These are phyloP conservation scores for Curvularia eragrostidis DNA, from an alignment of 2,329 filamentous ascomycete species.

Conservation along the genomic window DNA sequence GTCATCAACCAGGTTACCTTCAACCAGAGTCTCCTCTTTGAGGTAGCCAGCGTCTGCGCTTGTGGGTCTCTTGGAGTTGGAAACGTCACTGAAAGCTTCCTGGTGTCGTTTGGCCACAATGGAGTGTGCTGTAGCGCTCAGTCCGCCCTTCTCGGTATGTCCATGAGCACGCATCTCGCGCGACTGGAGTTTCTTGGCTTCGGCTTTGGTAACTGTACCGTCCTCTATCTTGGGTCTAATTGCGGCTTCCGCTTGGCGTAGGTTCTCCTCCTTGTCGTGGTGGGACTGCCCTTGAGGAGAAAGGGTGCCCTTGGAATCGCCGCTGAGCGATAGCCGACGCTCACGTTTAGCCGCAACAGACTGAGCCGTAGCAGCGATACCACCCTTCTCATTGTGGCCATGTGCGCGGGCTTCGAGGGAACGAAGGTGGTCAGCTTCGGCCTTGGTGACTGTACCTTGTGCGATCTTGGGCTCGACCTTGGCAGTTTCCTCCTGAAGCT, in stretches of 20 bases:
- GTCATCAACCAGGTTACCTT: neutral
- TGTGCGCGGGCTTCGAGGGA: slow-evolving; percentile 51
- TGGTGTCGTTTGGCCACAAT: slow-evolving; percentile 16
- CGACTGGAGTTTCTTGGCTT: slow-evolving; percentile 39
- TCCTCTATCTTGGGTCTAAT: slow-evolving; percentile 44
- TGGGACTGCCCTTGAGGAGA: slow-evolving; percentile 37
- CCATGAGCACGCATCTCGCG: slow-evolving; percentile 39
- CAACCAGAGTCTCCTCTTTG: slow-evolving; percentile 12
- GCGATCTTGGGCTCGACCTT: slow-evolving; percentile 44
- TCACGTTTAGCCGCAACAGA: slow-evolving; percentile 47
- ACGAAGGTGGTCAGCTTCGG: slow-evolving; percentile 52
- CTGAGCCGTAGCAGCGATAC: slow-evolving; percentile 50
- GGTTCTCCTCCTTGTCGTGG: slow-evolving; percentile 33
- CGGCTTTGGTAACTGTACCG: slow-evolving; percentile 43
- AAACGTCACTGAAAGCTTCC: slow-evolving; percentile 22
- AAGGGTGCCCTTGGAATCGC: slow-evolving; percentile 16
- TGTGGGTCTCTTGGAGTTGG: slow-evolving; percentile 14
- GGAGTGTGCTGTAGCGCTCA: slow-evolving; percentile 40
- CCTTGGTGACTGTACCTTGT: slow-evolving; percentile 45
- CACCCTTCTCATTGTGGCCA: slow-evolving; percentile 44
- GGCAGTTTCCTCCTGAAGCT: slow-evolving; percentile 39
- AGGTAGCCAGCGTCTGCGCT: slow-evolving; percentile 7
- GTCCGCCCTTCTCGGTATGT: slow-evolving; percentile 27
- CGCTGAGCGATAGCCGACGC: slow-evolving; percentile 27
- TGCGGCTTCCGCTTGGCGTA: slow-evolving; percentile 30